These are phyloP conservation scores for Kondoa malvinella DNA, from an alignment of 768 basidiomycete genomes.

Conservation along the genomic window DNA sequence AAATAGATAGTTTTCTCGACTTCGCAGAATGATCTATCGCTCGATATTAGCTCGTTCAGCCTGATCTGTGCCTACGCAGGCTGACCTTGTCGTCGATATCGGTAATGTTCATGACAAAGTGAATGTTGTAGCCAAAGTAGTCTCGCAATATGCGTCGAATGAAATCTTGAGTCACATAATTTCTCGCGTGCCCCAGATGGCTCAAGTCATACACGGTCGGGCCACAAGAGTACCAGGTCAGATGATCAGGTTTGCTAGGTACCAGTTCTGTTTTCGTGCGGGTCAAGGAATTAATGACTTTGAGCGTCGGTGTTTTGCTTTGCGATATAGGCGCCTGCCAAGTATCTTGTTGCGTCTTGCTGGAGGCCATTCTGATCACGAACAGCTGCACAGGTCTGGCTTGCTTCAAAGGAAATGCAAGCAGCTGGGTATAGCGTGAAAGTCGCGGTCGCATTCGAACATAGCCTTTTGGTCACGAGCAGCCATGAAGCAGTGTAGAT, in stretches of 20 bases:
- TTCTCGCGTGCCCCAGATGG: conserved; percentile 97
- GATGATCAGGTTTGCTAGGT: conserved; percentile 35
- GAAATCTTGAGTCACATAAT: conserved; percentile 91
- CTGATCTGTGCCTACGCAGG: not conserved
- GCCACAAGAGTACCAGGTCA: conserved; percentile 67
- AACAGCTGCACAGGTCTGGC: not conserved
- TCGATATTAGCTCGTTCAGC: not conserved
- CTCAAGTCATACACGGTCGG: conserved; percentile 97
- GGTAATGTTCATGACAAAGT: conserved; percentile 98
- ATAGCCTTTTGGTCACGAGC: too few relatives aligned
- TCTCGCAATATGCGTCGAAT: conserved; percentile 75
- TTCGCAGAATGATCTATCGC: conserved; percentile 72
- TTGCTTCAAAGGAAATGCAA: too few relatives aligned
- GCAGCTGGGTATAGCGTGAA: too few relatives aligned
- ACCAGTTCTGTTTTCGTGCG: conserved; percentile 73
- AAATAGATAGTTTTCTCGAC: conserved; percentile 43
- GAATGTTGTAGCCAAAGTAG: conserved; percentile 93
- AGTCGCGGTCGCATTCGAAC: too few relatives aligned
- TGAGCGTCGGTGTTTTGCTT: conserved; percentile 49
- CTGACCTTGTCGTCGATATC: conserved; percentile 96
- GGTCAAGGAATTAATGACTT: conserved; percentile 84
- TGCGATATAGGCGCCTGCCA: conserved; percentile 43
- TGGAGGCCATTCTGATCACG: not conserved
- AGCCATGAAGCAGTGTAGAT: too few relatives aligned
- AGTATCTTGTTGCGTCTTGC: conserved; percentile 24